Conservation (phyloP, 106 monocot species). For the Dactylorhiza incarnata region DNA sequence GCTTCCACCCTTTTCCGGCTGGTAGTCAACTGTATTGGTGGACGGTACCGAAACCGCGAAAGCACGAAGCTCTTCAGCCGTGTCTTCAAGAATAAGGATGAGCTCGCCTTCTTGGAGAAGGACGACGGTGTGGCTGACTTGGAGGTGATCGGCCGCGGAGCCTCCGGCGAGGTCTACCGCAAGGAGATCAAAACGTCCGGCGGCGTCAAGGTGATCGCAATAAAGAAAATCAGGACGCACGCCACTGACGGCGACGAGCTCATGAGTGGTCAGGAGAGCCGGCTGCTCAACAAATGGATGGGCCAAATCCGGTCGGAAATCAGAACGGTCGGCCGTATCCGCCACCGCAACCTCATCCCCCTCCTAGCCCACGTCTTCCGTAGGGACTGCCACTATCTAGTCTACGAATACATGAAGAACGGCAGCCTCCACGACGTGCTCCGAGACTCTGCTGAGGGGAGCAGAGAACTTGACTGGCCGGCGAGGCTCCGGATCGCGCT, state of each 20-base stretch:
- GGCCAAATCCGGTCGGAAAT: conserved; percentile 61
- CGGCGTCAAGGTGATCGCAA: background rate
- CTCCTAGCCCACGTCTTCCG: conserved; percentile 64
- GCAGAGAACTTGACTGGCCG: conserved; percentile 36
- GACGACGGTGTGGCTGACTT: conserved; percentile 40
- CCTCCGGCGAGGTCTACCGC: conserved; percentile 65
- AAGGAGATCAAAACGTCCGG: conserved; percentile 17
- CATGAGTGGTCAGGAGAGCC: conserved; percentile 32
- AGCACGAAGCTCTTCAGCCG: conserved; percentile 55
- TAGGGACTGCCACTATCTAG: conserved; percentile 43
- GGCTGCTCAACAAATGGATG: conserved; percentile 35
- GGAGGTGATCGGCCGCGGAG: conserved; percentile 64
- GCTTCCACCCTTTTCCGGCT: conserved; percentile 32
- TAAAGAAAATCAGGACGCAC: background rate
- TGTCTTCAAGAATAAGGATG: conserved; percentile 27
- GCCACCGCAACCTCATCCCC: conserved; percentile 75
- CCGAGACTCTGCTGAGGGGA: background rate
- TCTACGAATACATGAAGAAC: conserved; percentile 85
- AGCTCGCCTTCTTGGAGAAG: conserved; percentile 53
- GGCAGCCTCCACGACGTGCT: conserved; percentile 61
- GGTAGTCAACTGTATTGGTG: conserved; percentile 40
- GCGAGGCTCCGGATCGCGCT: conserved; percentile 24
- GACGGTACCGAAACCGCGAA: conserved; percentile 22
- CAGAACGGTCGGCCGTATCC: conserved; percentile 54
- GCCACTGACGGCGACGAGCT: background rate